Conservation (phyloP, 2,329 filamentous ascomycete genomes). For the Bipolaris sorokiniana region DNA sequence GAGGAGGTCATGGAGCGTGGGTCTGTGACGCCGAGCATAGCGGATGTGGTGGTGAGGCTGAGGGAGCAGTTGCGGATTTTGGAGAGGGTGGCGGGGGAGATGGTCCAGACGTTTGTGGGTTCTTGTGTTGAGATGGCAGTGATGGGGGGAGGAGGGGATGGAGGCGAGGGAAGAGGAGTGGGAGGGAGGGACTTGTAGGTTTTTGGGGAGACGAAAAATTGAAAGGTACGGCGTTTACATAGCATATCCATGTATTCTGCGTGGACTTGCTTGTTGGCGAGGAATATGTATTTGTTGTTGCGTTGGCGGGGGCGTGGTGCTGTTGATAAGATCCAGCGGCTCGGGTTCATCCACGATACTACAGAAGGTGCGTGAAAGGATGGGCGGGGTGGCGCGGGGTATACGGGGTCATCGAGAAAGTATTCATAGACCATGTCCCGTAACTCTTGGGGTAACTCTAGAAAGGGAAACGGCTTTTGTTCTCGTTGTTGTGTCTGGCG, state of each 20-base stretch:
- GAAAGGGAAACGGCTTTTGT: slow-evolving; percentile 35
- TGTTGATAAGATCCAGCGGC: slow-evolving; percentile 9
- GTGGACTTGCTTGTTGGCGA: slow-evolving; percentile 44
- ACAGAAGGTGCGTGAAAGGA: slow-evolving; percentile 17
- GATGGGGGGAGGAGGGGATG: not conserved
- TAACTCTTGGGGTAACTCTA: slow-evolving; percentile 41
- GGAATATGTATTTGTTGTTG: slow-evolving; percentile 37
- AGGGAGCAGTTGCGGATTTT: slow-evolving; percentile 38
- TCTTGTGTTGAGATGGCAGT: slow-evolving; percentile 1
- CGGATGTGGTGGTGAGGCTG: slow-evolving; percentile 41
- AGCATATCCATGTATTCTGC: slow-evolving; percentile 44
- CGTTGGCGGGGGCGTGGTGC: slow-evolving; percentile 1
- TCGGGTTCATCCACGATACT: slow-evolving; percentile 26
- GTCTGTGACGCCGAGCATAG: slow-evolving; percentile 45
- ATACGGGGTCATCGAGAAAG: slow-evolving; percentile 39
- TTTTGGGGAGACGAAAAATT: slow-evolving; percentile 40
- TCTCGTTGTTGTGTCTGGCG: slow-evolving; percentile 29
- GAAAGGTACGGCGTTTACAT: slow-evolving; percentile 40
- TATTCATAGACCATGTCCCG: slow-evolving; percentile 44
- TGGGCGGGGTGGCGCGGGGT: slow-evolving; percentile 29
- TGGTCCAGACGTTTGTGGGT: slow-evolving; percentile 36
- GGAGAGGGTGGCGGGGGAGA: slow-evolving; percentile 27
- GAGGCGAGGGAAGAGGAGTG: slow-evolving; percentile 1
- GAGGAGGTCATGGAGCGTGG: slow-evolving; percentile 44
- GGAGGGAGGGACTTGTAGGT: slow-evolving; percentile 31